Percentiles rank a stretch among this genome's conserved stretches.
Conservation (phyloP, 768 basidiomycete genomes). For the Phanerochaete carnosa region DNA sequence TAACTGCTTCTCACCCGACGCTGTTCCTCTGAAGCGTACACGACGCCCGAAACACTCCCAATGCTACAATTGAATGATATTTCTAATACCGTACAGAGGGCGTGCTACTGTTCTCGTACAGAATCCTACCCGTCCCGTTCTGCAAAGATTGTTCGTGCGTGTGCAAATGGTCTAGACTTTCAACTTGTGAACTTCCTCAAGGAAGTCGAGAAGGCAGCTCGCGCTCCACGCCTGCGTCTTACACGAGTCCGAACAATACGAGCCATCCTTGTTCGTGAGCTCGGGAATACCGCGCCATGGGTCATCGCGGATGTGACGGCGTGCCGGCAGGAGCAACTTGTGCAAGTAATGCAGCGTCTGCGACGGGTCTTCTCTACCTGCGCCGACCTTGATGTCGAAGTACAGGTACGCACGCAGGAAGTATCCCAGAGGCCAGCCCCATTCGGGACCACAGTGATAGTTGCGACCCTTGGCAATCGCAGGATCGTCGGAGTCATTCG, state of each 20-base stretch:
- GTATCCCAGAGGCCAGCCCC: conserved; percentile 95
- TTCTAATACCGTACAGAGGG: neutral
- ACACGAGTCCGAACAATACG: conserved; percentile 84
- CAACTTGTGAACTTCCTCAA: conserved; percentile 65
- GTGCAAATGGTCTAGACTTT: neutral
- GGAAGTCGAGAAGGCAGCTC: conserved; percentile 86
- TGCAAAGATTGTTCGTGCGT: neutral
- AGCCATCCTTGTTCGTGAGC: conserved; percentile 82
- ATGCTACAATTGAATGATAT: neutral
- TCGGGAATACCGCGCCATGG: conserved; percentile 95
- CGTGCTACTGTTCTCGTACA: neutral
- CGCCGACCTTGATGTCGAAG: conserved; percentile 73
- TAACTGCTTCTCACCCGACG: no score
- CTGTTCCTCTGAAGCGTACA: no score
- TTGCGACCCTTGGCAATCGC: conserved; percentile 91
- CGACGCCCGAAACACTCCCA: no score
- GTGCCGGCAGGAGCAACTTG: conserved; percentile 63
- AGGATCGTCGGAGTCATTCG: conserved; percentile 84
- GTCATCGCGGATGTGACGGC: conserved; percentile 72
- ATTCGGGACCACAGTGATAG: conserved; percentile 94
- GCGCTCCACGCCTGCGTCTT: conserved; percentile 96
- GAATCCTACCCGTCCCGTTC: neutral
- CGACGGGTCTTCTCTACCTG: conserved; percentile 64
- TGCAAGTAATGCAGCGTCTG: conserved; percentile 81
- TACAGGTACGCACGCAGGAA: conserved; percentile 91